Conservation (phyloP, 805 yeast species). For the Candida cerambycidarum region DNA sequence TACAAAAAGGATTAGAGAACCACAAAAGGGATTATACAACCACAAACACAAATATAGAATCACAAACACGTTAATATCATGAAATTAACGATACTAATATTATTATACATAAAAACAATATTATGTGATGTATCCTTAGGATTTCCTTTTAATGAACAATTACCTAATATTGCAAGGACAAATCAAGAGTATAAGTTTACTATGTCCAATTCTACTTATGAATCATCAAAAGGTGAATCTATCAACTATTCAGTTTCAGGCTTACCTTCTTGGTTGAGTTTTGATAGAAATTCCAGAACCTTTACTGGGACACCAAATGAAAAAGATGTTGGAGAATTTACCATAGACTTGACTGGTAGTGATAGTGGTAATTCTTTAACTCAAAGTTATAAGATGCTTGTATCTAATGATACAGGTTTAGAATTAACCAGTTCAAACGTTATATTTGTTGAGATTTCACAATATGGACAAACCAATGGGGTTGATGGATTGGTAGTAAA, state of each 20-base stretch:
- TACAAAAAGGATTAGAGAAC: neutral
- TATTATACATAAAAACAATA: neutral
- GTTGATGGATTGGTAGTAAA: conserved; percentile 66
- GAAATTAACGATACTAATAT: neutral
- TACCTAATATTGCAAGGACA: conserved; percentile 84
- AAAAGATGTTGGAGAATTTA: conserved; percentile 40
- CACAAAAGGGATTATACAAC: neutral
- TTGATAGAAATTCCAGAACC: conserved; percentile 60
- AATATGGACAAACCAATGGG: conserved; percentile 77
- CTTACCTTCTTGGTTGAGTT: conserved; percentile 77
- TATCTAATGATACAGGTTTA: conserved; percentile 59
- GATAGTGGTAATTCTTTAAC: conserved; percentile 57
- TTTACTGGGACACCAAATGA: conserved; percentile 67
- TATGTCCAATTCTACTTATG: conserved; percentile 69
- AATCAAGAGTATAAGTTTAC: conserved; percentile 61
- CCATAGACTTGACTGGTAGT: conserved; percentile 59
- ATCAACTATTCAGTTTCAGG: conserved; percentile 56
- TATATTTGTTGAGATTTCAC: conserved; percentile 53
- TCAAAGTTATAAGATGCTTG: conserved; percentile 56
- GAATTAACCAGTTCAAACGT: conserved; percentile 40
- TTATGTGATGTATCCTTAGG: conserved; percentile 35
- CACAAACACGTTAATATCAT: neutral
- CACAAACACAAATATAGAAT: neutral
- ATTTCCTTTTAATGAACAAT: conserved; percentile 79
- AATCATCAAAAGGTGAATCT: conserved; percentile 36